phyloP scores from a whole-genome alignment of 768 basidiomycete genomes.

The Pilatotrama ljubarskyi region DNA sequence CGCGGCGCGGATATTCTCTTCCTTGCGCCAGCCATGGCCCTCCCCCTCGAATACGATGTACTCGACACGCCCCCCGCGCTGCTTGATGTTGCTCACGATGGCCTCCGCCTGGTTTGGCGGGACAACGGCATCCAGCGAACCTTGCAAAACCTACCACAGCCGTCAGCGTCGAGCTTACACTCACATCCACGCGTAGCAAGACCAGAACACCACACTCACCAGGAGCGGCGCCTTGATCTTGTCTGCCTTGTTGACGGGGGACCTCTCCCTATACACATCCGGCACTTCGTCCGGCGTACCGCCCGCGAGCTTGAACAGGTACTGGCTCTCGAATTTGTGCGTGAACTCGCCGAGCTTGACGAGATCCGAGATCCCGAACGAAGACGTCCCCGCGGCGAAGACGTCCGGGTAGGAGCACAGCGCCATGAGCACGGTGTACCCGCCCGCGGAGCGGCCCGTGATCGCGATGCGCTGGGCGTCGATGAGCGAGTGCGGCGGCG shows the following conservation, averaged over 20 bases:
- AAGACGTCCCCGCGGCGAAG: conserved; percentile 64
- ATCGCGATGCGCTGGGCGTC: conserved; percentile 67
- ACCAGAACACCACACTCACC: conserved; percentile 39
- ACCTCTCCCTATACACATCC: conserved; percentile 57
- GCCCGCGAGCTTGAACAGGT: conserved; percentile 64
- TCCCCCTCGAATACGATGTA: conserved; percentile 64
- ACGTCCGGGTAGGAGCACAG: conserved; percentile 44
- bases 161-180: too few species aligned
- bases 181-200: background rate
- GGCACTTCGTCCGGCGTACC: conserved; percentile 54
- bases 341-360: conserved; percentile 55
- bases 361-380: conserved; percentile 73
- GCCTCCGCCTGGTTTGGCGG: conserved; percentile 63
- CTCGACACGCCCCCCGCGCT: conserved; percentile 53
- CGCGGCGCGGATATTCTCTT: conserved; percentile 53
- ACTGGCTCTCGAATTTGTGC: conserved; percentile 70
- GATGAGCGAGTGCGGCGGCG: conserved; percentile 49
- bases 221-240: conserved; percentile 64
- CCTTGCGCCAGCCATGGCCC: conserved; percentile 64
- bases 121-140: conserved; percentile 61
- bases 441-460: conserved; percentile 74
- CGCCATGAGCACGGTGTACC: conserved; percentile 61
- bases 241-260: conserved; percentile 61
- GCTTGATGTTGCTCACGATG: conserved; percentile 55
- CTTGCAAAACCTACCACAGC: conserved; percentile 62